A percentile compares a stretch with the other conserved stretches of the same genome.
These are phyloP conservation scores for Umbelopsis sp. DNA, from an alignment of 371 early-diverging fungal species.

Conservation along the genomic window DNA sequence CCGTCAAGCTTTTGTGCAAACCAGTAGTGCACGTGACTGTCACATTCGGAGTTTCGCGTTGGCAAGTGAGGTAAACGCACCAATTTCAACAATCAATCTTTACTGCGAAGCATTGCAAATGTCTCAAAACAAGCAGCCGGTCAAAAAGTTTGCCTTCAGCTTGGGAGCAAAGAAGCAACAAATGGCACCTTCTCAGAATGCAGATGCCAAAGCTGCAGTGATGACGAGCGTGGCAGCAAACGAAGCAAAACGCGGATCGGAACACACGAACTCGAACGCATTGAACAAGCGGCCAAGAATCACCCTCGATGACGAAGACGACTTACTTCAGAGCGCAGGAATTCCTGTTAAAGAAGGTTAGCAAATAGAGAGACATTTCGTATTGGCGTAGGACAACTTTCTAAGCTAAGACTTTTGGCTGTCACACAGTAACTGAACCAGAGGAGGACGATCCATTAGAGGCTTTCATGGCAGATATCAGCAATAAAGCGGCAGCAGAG, in stretches of 20 bases:
- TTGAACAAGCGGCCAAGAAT: not conserved
- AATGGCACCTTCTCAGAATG: not conserved
- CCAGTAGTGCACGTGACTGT: too few species aligned
- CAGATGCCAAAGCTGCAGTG: not conserved
- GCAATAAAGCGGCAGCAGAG: constrained; percentile 58
- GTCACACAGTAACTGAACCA: constrained; percentile 28
- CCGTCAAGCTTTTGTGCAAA: too few species aligned
- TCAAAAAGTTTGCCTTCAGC: constrained; percentile 13
- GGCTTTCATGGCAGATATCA: constrained; percentile 87
- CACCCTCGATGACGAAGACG: constrained; percentile 7
- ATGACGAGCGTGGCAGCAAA: not conserved
- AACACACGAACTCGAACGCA: not conserved
- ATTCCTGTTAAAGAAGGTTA: not conserved
- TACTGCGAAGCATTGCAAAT: not conserved
- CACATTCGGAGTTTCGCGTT: too few species aligned
- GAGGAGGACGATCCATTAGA: constrained; percentile 86
- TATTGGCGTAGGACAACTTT: too few species aligned
- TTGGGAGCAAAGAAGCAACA: constrained; percentile 10
- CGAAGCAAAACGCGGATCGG: not conserved
- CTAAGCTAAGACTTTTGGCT: not conserved
- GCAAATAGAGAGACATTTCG: too few species aligned
- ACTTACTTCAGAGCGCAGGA: constrained; percentile 4
- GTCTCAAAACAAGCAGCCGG: constrained; percentile 14
- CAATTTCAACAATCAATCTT: not conserved
- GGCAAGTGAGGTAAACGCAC: too few species aligned